These are phyloP conservation scores for Ophiocordyceps robertsii DNA, from an alignment of 2,329 filamentous ascomycete species.

Conservation along the genomic window DNA sequence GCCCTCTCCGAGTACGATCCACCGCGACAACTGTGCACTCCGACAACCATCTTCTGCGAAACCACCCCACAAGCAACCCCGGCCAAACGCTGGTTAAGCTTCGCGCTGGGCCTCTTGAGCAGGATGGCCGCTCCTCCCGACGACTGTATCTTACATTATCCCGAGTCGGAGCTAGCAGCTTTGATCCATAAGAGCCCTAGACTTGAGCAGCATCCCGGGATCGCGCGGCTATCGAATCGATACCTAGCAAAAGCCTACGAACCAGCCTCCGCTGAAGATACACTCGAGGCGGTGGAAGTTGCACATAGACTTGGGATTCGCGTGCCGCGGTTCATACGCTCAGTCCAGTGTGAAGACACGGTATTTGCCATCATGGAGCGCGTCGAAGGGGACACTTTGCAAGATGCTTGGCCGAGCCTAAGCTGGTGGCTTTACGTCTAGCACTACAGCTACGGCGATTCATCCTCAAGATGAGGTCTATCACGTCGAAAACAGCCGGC, in stretches of 20 bases:
- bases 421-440: slow-evolving; percentile 1
- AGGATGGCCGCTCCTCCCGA: too few species aligned
- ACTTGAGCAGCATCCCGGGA: too few species aligned
- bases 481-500: slow-evolving; percentile 1
- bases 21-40: too few species aligned
- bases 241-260: slow-evolving; percentile 6
- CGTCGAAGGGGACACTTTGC: slow-evolving; percentile 2
- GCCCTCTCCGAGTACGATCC: too few species aligned
- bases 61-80: too few species aligned
- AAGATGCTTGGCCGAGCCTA: background rate
- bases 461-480: slow-evolving; percentile 4
- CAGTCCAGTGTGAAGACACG: background rate
- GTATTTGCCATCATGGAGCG: slow-evolving; percentile 4
- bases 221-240: too few species aligned
- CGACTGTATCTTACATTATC: too few species aligned
- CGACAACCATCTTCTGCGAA: too few species aligned
- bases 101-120: too few species aligned
- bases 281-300: slow-evolving; percentile 2
- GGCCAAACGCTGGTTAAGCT: too few species aligned
- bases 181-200: too few species aligned
- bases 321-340: slow-evolving; percentile 3
- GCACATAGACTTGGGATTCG: slow-evolving; percentile 4
- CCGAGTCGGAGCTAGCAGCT: too few species aligned
- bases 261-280: slow-evolving; percentile 2
- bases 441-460: slow-evolving; percentile 5